Percentiles rank a stretch among this genome's conserved stretches.
Conservation (phyloP, 352 stramenopile genomes). For the Globisporangium emineosum region DNA sequence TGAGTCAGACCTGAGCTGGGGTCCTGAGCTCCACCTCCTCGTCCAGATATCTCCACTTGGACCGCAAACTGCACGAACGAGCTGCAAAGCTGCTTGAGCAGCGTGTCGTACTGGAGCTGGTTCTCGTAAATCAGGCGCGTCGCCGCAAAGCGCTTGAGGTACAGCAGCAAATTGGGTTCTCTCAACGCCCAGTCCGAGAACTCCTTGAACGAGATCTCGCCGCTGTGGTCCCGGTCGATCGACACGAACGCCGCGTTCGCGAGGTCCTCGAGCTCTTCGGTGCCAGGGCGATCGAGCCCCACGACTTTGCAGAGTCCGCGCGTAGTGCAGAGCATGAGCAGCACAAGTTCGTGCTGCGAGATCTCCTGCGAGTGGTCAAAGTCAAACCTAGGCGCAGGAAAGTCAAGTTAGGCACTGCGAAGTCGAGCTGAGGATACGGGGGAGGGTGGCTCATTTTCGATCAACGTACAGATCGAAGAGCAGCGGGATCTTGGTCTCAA, state of each 20-base stretch:
- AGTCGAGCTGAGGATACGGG: neutral
- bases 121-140: conserved; percentile 70
- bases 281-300: conserved; percentile 49
- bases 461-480: conserved; percentile 57
- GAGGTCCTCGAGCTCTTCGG: conserved; percentile 47
- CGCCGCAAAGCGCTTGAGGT: conserved; percentile 58
- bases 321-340: conserved; percentile 71
- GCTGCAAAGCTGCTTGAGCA: conserved; percentile 50
- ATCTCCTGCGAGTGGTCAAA: conserved; percentile 75
- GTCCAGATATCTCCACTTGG: conserved; percentile 1
- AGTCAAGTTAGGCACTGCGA: neutral
- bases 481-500: conserved; percentile 66
- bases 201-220: conserved; percentile 57
- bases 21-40: neutral
- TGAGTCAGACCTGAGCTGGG: neutral
- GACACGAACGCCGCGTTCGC: conserved; percentile 44
- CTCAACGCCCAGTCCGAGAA: conserved; percentile 56
- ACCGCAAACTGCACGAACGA: conserved; percentile 42
- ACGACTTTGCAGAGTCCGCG: conserved; percentile 71
- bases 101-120: conserved; percentile 55
- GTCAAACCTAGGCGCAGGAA: conserved; percentile 43
- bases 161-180: conserved; percentile 47
- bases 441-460: neutral
- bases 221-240: conserved; percentile 53
- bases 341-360: conserved; percentile 56